These are phyloP conservation scores for Protostelium mycophagum DNA, from an alignment of 78 protist species.

Conservation along the genomic window DNA sequence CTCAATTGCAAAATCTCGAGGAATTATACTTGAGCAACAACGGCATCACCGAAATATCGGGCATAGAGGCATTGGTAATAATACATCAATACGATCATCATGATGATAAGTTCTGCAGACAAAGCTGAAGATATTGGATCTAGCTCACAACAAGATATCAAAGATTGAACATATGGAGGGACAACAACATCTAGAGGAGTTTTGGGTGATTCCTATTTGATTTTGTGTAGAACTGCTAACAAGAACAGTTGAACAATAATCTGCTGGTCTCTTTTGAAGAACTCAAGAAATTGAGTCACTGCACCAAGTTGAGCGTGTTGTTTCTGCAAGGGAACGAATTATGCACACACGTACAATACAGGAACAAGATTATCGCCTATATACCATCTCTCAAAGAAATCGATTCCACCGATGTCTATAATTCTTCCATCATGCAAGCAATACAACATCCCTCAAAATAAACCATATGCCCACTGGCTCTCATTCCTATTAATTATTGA, in stretches of 20 bases:
- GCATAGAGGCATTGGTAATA: constrained; percentile 15
- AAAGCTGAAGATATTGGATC: not conserved
- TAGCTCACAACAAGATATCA: not conserved
- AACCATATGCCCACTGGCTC: no score
- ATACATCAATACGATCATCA: not conserved
- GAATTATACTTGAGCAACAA: constrained; percentile 48
- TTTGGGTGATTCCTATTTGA: not conserved
- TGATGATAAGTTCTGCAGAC: not conserved
- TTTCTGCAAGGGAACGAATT: not conserved
- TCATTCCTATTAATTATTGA: no score
- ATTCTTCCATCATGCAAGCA: not conserved
- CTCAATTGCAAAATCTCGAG: not conserved
- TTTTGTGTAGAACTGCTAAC: not conserved
- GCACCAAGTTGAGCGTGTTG: not conserved
- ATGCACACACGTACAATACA: not conserved
- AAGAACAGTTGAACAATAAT: not conserved
- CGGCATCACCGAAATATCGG: constrained; percentile 47
- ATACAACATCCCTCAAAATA: no score
- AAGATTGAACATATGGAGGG: not conserved
- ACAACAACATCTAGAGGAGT: not conserved
- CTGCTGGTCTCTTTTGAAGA: not conserved
- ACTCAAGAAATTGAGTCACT: not conserved
- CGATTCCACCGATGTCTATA: not conserved
- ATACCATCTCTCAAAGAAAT: not conserved
- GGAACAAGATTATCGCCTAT: not conserved